Conservation (phyloP, 192 early-diverging fungal species). For the Diversispora epigaea region DNA sequence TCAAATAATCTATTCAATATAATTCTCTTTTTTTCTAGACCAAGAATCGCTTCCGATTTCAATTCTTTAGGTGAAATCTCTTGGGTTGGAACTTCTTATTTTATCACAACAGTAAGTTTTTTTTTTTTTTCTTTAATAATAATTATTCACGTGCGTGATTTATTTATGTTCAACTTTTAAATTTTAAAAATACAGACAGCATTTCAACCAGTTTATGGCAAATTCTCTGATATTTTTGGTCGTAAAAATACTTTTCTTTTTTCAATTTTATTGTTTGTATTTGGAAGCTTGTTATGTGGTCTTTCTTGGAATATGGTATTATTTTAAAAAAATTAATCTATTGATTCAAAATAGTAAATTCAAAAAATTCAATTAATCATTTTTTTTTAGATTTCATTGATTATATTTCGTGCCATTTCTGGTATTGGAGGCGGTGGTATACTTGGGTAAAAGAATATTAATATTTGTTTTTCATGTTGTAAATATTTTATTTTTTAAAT, state of each 20-base stretch:
- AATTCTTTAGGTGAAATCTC: too few species aligned
- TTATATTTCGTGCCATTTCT: constrained; percentile 74
- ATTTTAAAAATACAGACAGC: constrained; percentile 22
- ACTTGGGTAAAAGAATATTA: constrained; percentile 38
- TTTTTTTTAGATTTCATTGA: constrained; percentile 39
- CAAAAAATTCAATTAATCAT: background rate
- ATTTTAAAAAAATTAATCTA: background rate
- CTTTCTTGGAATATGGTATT: constrained; percentile 59
- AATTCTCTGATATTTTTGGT: constrained; percentile 90
- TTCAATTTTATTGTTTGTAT: constrained; percentile 73
- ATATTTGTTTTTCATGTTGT: background rate
- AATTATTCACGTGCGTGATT: too few species aligned
- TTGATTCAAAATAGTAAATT: background rate
- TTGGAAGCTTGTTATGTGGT: constrained; percentile 85
- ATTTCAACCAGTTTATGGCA: constrained; percentile 43
- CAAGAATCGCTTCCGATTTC: too few species aligned
- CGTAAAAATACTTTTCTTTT: constrained; percentile 76
- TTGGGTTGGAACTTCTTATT: too few species aligned
- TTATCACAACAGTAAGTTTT: too few species aligned
- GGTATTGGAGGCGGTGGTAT: constrained; percentile 84
- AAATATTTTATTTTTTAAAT: background rate
- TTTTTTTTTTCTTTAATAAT: too few species aligned
- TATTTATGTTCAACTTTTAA: too few species aligned
- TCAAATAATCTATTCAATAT: too few species aligned
- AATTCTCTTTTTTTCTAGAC: too few species aligned